Conservation (phyloP, 805 yeast species). For the Kodamaea sagamina region DNA sequence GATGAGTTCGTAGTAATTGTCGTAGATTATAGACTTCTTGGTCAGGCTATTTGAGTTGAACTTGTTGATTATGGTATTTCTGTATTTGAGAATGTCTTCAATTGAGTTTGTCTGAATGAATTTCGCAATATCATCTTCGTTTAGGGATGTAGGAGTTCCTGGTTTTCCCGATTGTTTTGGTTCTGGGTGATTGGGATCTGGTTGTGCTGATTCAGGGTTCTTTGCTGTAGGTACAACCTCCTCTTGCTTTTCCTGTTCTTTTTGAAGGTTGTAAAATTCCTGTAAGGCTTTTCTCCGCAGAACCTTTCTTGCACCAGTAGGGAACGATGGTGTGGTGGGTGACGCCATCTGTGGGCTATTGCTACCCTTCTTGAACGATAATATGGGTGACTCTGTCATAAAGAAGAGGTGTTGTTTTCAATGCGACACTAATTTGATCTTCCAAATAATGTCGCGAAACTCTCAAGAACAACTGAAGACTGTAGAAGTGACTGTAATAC, state of each 20-base stretch:
- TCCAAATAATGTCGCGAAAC: neutral
- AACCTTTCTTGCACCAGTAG: conserved; percentile 21
- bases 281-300: conserved; percentile 46
- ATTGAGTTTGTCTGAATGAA: conserved; percentile 28
- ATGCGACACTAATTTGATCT: neutral
- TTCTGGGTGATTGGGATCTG: neutral
- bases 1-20: conserved; percentile 72
- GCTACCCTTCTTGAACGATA: conserved; percentile 33
- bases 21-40: conserved; percentile 70
- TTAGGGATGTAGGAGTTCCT: neutral
- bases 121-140: conserved; percentile 17
- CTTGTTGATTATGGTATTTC: conserved; percentile 41
- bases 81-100: conserved; percentile 31
- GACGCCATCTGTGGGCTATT: conserved; percentile 9
- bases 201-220: no score
- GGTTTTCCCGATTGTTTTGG: neutral
- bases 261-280: conserved; percentile 40
- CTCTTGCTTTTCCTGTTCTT: conserved; percentile 17
- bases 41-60: conserved; percentile 57
- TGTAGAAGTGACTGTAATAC: no score
- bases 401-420: neutral
- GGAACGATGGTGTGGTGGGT: conserved; percentile 10
- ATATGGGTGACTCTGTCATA: conserved; percentile 18
- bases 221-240: no score
- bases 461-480: no score